phyloP scores from a whole-genome alignment of 495 filamentous ascomycete genomes.

The Penicillium coffeae region DNA sequence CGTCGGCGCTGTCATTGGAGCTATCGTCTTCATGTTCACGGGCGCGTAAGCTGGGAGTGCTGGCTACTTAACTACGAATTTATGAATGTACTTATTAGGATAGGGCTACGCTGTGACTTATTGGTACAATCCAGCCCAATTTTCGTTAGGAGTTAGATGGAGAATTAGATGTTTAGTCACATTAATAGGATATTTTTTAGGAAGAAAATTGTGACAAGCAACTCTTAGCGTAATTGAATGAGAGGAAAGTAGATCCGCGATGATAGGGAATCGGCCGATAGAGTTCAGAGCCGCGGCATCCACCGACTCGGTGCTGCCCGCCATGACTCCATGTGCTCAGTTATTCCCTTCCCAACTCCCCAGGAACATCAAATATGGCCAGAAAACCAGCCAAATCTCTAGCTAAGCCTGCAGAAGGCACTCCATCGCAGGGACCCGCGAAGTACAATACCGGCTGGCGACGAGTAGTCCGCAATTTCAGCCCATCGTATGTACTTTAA shows the following conservation, averaged over 20 bases:
- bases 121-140: background rate
- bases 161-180: background rate
- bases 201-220: no score
- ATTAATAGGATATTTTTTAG: no score
- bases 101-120: background rate
- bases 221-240: no score
- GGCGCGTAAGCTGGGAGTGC: background rate
- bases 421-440: background rate
- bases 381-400: no score
- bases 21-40: slow-evolving; percentile 17
- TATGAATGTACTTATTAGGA: background rate
- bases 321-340: no score
- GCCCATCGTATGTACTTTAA: slow-evolving; percentile 36
- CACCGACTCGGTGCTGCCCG: no score
- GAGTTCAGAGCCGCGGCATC: no score
- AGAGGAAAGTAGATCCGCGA: no score
- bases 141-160: background rate
- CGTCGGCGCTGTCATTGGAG: slow-evolving; percentile 29
- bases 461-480: slow-evolving; percentile 44
- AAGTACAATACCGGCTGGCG: slow-evolving; percentile 39
- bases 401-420: no score
- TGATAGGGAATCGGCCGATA: no score
- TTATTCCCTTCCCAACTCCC: no score
- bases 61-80: background rate
- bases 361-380: no score